A percentile compares a stretch with the other conserved stretches of the same genome.
phyloP scores from a whole-genome alignment of 805 yeast genomes.

The Maudiozyma turicensis region DNA sequence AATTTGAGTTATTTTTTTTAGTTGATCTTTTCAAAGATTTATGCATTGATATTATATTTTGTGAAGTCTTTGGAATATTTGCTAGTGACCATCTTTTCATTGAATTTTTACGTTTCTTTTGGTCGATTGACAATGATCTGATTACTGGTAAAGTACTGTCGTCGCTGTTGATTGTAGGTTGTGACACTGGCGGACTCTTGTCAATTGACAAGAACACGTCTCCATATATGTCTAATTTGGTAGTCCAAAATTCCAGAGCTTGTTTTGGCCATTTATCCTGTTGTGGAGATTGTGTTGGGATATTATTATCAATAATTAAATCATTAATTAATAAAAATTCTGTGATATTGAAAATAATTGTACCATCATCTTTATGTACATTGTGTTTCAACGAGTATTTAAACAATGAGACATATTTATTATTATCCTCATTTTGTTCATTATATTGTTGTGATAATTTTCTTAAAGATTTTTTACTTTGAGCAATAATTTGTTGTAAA shows the following conservation, averaged over 20 bases:
- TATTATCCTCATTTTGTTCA: background rate
- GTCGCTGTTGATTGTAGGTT: background rate
- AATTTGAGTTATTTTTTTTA: background rate
- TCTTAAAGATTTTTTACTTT: constrained; percentile 9
- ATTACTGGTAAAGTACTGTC: background rate
- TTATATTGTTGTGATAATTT: constrained; percentile 9
- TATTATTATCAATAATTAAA: constrained; percentile 36
- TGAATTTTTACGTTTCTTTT: background rate
- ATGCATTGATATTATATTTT: constrained; percentile 6
- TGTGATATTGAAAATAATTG: constrained; percentile 38
- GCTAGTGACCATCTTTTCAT: constrained; percentile 7
- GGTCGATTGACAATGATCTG: background rate
- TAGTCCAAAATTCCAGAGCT: constrained; percentile 49
- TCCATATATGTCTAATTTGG: constrained; percentile 29
- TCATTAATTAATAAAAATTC: constrained; percentile 54
- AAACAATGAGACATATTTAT: constrained; percentile 20
- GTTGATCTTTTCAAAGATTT: constrained; percentile 3
- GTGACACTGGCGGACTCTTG: background rate
- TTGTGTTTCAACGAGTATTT: constrained; percentile 48
- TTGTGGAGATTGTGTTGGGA: constrained; percentile 7
- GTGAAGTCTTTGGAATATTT: constrained; percentile 6
- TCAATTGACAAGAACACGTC: background rate
- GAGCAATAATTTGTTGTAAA: constrained; percentile 18
- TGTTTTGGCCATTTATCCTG: constrained; percentile 32
- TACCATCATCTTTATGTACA: constrained; percentile 15